phyloP scores from a whole-genome alignment of 345 rosid genomes.

The Hypericum androsaemum region DNA sequence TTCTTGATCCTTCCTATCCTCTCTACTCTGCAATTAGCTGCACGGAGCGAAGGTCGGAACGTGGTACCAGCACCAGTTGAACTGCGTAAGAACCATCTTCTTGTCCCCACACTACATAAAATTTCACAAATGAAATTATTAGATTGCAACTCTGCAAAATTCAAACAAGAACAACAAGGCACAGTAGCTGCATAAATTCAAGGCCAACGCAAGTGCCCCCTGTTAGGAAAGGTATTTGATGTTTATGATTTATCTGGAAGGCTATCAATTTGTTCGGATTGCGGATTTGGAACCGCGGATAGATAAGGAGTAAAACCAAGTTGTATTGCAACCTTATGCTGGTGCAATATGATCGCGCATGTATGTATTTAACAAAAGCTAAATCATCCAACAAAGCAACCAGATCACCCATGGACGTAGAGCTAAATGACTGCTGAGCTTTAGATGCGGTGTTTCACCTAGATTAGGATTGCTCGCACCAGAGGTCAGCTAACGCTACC shows the following conservation, averaged over 20 bases:
- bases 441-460: constrained; percentile 31
- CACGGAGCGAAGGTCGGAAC: constrained; percentile 83
- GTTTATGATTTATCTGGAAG: too few species aligned
- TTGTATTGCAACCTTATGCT: too few species aligned
- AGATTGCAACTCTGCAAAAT: not conserved
- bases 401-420: constrained; percentile 64
- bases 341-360: too few species aligned
- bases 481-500: constrained; percentile 52
- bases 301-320: too few species aligned
- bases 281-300: too few species aligned
- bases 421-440: constrained; percentile 48
- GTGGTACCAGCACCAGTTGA: constrained; percentile 86
- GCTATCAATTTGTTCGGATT: too few species aligned
- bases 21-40: constrained; percentile 12
- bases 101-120: constrained; percentile 84
- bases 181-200: too few species aligned
- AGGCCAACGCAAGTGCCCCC: too few species aligned
- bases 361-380: too few species aligned
- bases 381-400: constrained; percentile 50
- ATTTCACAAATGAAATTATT: not conserved
- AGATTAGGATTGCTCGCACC: constrained; percentile 50
- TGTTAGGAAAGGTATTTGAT: too few species aligned
- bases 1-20: too few species aligned
- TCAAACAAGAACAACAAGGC: too few species aligned
- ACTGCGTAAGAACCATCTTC: constrained; percentile 89